phyloP scores from a whole-genome alignment of 164 flowering plant species.

The Berberis vulgaris region DNA sequence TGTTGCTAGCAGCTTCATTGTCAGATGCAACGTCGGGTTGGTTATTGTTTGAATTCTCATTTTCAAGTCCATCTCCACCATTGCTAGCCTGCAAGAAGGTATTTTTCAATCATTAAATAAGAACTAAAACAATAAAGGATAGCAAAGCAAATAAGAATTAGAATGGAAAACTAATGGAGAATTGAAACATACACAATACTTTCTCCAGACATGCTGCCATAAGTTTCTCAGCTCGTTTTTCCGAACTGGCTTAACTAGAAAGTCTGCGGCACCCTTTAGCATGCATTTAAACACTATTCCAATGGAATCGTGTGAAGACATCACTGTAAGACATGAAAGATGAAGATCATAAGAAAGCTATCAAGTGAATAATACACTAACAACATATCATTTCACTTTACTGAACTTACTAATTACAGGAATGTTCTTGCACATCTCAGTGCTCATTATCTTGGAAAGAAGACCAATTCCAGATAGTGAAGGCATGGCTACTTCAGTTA shows the following conservation, averaged over 20 bases:
- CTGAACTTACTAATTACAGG: slow-evolving; percentile 37
- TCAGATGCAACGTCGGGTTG: slow-evolving; percentile 21
- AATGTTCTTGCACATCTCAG: slow-evolving; percentile 29
- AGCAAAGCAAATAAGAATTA: background rate
- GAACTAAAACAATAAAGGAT: too few species aligned
- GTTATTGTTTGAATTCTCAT: slow-evolving; percentile 5
- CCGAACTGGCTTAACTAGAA: slow-evolving; percentile 46
- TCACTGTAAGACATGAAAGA: slow-evolving; percentile 26
- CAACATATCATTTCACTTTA: background rate
- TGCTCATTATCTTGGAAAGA: slow-evolving; percentile 40
- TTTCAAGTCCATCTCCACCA: slow-evolving; percentile 3
- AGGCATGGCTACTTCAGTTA: slow-evolving; percentile 50
- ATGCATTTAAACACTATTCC: slow-evolving; percentile 46
- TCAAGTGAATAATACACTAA: background rate
- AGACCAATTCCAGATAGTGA: slow-evolving; percentile 38
- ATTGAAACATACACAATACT: slow-evolving; percentile 24
- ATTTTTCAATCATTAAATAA: background rate
- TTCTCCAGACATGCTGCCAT: slow-evolving; percentile 64
- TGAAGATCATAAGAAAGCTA: background rate
- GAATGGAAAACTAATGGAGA: background rate
- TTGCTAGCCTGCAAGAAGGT: slow-evolving; percentile 13
- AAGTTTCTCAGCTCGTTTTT: slow-evolving; percentile 43
- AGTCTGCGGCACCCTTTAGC: slow-evolving; percentile 50
- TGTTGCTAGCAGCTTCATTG: slow-evolving; percentile 23
- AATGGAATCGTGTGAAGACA: slow-evolving; percentile 48